A percentile compares a stretch with the other conserved stretches of the same genome.
Evolutionary conservation across 108 stramenopile species (phyloP).

Genomic region (Pseudonitzschia pungens): DNA sequence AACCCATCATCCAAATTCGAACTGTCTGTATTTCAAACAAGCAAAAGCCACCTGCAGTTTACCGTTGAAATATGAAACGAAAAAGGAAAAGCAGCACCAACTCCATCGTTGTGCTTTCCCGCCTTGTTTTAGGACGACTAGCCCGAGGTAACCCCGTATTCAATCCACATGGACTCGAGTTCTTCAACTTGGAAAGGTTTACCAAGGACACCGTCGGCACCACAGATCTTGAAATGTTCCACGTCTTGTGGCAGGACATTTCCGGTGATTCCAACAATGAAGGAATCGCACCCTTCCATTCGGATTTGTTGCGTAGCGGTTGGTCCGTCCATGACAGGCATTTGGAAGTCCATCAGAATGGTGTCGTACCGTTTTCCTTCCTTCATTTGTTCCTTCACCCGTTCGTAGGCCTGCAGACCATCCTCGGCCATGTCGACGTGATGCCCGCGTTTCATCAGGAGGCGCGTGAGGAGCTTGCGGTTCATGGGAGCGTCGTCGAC

Average conservation of each 20-base stretch:
- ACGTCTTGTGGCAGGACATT: slow-evolving; percentile 46
- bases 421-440: slow-evolving; percentile 35
- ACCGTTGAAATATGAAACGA: too few relatives aligned
- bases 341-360: slow-evolving; percentile 47
- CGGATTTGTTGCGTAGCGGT: slow-evolving; percentile 33
- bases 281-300: slow-evolving; percentile 29
- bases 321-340: slow-evolving; percentile 48
- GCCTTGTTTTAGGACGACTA: neutral
- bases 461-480: slow-evolving; percentile 40
- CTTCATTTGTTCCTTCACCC: slow-evolving; percentile 16
- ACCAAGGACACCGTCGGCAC: slow-evolving; percentile 41
- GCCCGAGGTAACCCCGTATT: slow-evolving; percentile 1
- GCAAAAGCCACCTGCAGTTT: too few relatives aligned
- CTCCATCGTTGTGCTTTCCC: neutral
- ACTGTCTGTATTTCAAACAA: too few relatives aligned
- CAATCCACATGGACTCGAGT: slow-evolving; percentile 29
- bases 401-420: slow-evolving; percentile 32
- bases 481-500: slow-evolving; percentile 38
- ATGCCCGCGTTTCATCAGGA: slow-evolving; percentile 34
- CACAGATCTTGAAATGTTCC: slow-evolving; percentile 32
- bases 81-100: neutral
- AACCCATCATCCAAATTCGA: too few relatives aligned
- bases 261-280: slow-evolving; percentile 47
- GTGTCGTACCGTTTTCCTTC: slow-evolving; percentile 25
- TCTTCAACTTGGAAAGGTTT: slow-evolving; percentile 39